phyloP scores from a whole-genome alignment of 805 yeast species.

The Myxozyma kluyveri region DNA sequence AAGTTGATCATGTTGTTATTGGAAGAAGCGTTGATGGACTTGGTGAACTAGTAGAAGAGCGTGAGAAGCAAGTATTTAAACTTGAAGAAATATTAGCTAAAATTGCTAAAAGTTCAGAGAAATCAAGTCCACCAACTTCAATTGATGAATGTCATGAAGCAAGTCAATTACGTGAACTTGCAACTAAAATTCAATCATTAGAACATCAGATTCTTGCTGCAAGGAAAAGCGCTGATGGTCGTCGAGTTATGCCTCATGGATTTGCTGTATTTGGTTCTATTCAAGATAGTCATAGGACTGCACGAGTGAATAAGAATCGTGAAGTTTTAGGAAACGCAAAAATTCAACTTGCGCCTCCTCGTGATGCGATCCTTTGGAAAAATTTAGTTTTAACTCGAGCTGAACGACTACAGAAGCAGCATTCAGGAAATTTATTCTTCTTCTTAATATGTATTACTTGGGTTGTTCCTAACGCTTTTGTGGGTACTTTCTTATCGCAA shows the following conservation, averaged over 20 bases:
- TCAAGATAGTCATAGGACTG: slow-evolving; percentile 33
- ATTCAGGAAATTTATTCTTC: slow-evolving; percentile 38
- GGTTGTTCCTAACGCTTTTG: slow-evolving; percentile 43
- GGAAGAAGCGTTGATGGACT: slow-evolving; percentile 36
- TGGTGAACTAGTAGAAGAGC: slow-evolving; percentile 32
- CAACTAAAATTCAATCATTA: slow-evolving; percentile 22
- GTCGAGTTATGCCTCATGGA: slow-evolving; percentile 36
- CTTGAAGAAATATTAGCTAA: slow-evolving; percentile 36
- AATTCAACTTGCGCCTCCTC: slow-evolving; percentile 38
- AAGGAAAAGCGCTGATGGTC: slow-evolving; percentile 28
- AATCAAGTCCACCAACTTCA: slow-evolving; percentile 5
- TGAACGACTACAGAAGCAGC: slow-evolving; percentile 36
- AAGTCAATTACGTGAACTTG: slow-evolving; percentile 31
- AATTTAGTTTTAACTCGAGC: slow-evolving; percentile 35
- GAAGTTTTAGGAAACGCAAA: slow-evolving; percentile 21
- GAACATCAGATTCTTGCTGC: slow-evolving; percentile 32
- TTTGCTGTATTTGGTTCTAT: slow-evolving; percentile 36
- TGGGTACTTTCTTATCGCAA: slow-evolving; percentile 42
- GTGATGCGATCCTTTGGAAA: slow-evolving; percentile 41
- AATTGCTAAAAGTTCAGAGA: neutral
- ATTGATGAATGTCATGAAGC: slow-evolving; percentile 14
- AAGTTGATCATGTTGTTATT: slow-evolving; percentile 32
- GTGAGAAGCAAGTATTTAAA: slow-evolving; percentile 30
- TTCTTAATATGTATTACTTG: slow-evolving; percentile 36
- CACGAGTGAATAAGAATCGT: slow-evolving; percentile 14